Evolutionary conservation across 1,284 basidiomycete genomes (phyloP), one percentile per base, ranked within the genome.

Genomic region (Porogramme epimiltina): DNA sequence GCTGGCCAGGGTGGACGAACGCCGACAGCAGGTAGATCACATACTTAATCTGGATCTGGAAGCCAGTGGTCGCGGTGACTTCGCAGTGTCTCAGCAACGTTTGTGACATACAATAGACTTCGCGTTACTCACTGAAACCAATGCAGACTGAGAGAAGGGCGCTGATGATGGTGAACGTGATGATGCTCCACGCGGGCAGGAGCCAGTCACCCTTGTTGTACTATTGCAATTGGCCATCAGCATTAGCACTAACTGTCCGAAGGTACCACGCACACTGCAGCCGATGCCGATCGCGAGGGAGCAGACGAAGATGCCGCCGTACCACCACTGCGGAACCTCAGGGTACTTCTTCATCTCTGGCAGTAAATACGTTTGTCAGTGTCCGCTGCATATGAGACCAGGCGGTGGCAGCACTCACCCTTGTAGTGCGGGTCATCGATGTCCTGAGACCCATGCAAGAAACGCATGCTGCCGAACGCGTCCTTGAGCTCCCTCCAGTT

Each of bases 21-120:
- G 81, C 80, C 4, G 79, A 82, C 23, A 86, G 71, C 70, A 86
- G 80, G 63, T 84, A 80, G 3, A 80, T 75, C n/a, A 72, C 80
- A 47, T 75, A 71, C 62, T 81, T 80, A 54, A 80, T 77, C 33
- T 75, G 70, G 22, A 80, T 68, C 20, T 59, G 47, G 52, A 79
- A 67, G 3, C 84, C 83, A 11, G 80, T 82, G 36, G 83, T 82
- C 2, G 81, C 81, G 18, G 71, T 71, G 41, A 80, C 73, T 77
- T 50, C 5, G 18, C 18, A 16, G 23, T n/a, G 18, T 1, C 36
- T 24, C 22, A 10, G 18, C 25, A 1, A 47, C 45, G 13, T 3
- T 15, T 0, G 15, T 20, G 47, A 23, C 39, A 26, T n/a, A 46
- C 36, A 38, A 18, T 47, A 40, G 36, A 36, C 34, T 39, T 42